Evolutionary conservation across 441 rosid genomes (phyloP).

Genomic region (Syzygium malaccense): DNA sequence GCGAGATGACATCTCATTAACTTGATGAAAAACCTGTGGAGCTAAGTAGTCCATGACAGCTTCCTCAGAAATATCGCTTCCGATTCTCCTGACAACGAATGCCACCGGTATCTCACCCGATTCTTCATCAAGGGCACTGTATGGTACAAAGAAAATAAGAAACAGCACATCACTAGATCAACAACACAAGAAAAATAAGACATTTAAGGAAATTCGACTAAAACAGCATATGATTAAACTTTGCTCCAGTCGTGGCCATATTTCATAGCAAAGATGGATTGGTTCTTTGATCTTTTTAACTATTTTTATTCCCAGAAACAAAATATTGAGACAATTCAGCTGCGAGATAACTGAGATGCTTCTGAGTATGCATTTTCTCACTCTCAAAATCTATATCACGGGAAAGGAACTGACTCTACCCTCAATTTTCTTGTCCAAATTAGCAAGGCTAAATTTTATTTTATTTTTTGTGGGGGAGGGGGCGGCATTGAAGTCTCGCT

Average conservation of each 20-base stretch:
- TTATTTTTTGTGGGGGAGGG: neutral
- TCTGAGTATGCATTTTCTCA: neutral
- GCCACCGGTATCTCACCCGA: conserved; percentile 83
- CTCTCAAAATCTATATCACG: neutral
- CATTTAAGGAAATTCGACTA: neutral
- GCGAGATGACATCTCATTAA: neutral
- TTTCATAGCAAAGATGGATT: neutral
- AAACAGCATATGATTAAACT: neutral
- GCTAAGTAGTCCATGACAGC: conserved; percentile 54
- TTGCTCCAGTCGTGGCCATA: neutral
- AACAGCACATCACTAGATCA: neutral
- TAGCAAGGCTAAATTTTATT: neutral
- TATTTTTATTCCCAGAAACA: neutral
- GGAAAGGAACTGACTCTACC: neutral
- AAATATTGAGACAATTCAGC: neutral
- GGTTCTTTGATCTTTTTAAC: neutral
- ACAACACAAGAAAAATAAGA: neutral
- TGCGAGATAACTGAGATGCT: neutral
- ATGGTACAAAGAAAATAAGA: neutral
- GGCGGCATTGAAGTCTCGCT: conserved; percentile 3
- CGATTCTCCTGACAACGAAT: conserved; percentile 56
- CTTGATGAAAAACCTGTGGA: conserved; percentile 36
- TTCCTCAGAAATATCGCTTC: conserved; percentile 37
- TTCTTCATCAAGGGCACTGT: conserved; percentile 41
- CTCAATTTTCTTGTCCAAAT: neutral